Base-by-base conservation (phyloP, 2,329 filamentous ascomycete genomes). In the Penicillium hordei region DNA sequence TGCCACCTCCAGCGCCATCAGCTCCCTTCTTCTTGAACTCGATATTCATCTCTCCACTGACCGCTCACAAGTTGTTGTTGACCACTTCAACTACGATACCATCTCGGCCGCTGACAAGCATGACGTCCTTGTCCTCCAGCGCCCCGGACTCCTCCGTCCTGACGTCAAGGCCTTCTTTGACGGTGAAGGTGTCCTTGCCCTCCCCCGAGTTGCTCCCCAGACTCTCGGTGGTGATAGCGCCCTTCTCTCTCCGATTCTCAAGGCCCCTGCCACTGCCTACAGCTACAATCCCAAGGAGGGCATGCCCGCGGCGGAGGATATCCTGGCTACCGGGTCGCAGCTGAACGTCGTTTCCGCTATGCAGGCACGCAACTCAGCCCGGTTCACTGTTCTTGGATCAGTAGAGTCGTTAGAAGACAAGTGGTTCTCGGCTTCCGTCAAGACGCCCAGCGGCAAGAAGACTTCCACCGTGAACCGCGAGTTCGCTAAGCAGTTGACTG, bases 211-310 rank as follows among this genome's bases (percentile, higher is more conserved):
- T 51, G 85, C 92, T 56, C 93, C 90, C 68, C 93, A 97, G 75
- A 83, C 85, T 52, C 83, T 99, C 48, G 93, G 93, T 65, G 83
- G 88, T 64, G 84, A 79, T 17, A 88, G 89, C 67, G 85, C 90
- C 52, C 84, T 96, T 21, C 81, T 97, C 55, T 83, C 88, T 19
- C 91, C 94, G 17, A 84, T 99, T 65, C 79, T 99, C 58, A 88
- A 88, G 67, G 93, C 92, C 45, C 89, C 91, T 21, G 79, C 82
- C 65, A 96, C 92, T 10, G 90, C 93, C 60, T 99, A 99, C 81
- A 90, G 86, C 75, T 96, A 96, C 83, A 93, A 94, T 77, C 88
- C 91, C 54, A 95, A 95, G 82, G 92, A 97, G 62, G 90, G 96
- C 70, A 75, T 79, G 40, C 85, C 86, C 48, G 76, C 78, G 5